Evolutionary conservation across 805 yeast species (phyloP), one percentile per base, ranked within the genome.

Genomic region (Sungouiozyma intestinalis): DNA sequence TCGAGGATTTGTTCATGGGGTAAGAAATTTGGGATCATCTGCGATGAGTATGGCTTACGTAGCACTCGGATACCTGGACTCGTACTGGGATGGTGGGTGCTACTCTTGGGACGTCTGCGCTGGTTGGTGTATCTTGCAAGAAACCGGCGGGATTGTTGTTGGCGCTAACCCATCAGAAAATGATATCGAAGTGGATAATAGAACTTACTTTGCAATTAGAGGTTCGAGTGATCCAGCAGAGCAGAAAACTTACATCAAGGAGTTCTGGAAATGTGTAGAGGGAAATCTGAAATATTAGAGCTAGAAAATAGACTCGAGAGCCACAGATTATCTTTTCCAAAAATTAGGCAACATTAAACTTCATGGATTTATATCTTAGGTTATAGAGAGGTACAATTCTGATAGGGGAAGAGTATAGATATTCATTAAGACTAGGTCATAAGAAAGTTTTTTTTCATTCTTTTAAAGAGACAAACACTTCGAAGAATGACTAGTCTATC

Each of bases 1-100:
- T 61, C 96, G 96, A 20, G 92, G 90, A 9, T 72, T 90, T 43
- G 77, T 87, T 27, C 97, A 90, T 62, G 83, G 84, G 0, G 74
- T 74, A 54, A 67, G 84, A 52, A 68, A 76, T 15, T 57, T 76
- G 43, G 84, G 84, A 2, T 76, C 82, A 1, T 81, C 83, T 1
- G 84, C 84, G 3, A 69, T 77, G 72, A 76, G 77, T 42, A 53
- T 77, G 36, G 71, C 78, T 14, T 71, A 72, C 35, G 76, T 74
- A 11, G 81, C 83, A 1, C 66, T 78, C 11, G 84, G 84, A 4
- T 67, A 67, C 42, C 43, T 77, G 19, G 84, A 78, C 52, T 66
- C 76, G 24, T 78, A 78, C 58, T 78, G 83, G 81, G 81, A 76
- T 56, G 81, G 81, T 39, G 81, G 82, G 15, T 76, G 81, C 55